Conservation (phyloP, 164 flowering plant genomes). For the Taxillus chinensis region DNA sequence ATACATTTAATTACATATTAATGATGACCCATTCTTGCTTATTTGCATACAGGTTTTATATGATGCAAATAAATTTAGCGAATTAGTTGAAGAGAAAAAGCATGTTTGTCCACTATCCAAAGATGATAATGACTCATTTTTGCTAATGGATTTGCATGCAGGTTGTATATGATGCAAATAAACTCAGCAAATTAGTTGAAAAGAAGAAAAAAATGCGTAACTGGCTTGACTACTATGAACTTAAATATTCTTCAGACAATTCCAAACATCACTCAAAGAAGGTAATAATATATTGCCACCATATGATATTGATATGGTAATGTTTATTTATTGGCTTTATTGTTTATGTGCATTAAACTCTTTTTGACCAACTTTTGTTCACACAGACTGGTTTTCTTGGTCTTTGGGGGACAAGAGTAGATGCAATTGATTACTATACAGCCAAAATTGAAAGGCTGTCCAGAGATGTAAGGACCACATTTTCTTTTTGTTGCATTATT, state of each 20-base stretch:
- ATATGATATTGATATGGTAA: too few species aligned
- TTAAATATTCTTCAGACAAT: conserved; percentile 47
- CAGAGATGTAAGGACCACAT: conserved; percentile 35
- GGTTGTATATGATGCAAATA: conserved; percentile 74
- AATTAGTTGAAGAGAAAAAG: conserved; percentile 55
- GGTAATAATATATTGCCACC: conserved; percentile 26
- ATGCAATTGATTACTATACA: conserved; percentile 60
- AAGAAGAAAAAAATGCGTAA: conserved; percentile 58
- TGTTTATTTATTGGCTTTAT: background rate
- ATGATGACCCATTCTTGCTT: background rate
- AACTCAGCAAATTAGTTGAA: conserved; percentile 43
- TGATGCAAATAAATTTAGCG: conserved; percentile 55
- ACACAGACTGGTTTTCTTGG: conserved; percentile 73
- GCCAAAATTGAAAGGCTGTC: conserved; percentile 40
- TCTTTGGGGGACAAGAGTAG: conserved; percentile 54
- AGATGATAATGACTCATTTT: too few species aligned
- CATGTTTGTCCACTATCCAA: too few species aligned
- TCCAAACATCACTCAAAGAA: conserved; percentile 37
- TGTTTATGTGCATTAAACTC: background rate
- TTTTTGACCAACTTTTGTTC: conserved; percentile 1
- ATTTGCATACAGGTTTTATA: conserved; percentile 51
- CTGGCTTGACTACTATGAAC: conserved; percentile 69
- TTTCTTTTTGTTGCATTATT: background rate
- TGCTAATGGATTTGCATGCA: conserved; percentile 15
- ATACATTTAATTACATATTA: too few species aligned